Base-by-base conservation (phyloP, 2,329 filamentous ascomycete genomes). In the Nemania diffusa region DNA sequence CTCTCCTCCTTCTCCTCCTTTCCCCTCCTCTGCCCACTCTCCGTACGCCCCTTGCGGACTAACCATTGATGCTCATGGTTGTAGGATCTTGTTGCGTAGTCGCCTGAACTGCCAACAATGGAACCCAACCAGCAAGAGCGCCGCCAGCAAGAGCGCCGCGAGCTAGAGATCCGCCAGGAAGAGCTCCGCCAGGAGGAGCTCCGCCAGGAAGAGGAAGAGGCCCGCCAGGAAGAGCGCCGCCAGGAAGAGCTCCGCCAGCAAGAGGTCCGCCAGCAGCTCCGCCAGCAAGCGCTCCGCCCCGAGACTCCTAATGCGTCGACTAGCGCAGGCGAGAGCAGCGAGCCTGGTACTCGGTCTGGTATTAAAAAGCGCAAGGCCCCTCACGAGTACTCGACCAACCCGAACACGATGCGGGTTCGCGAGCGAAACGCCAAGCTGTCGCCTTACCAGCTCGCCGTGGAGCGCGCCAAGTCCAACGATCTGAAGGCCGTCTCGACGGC, bases 361-460 rank as follows among this genome's bases (percentile, higher is more conserved):
- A 15, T 5, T 48, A 37, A 8, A 20, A 55, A 44, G 40, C 20
- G 24, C 29, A 75, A 73, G 44, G 55, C 44, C 1, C 60, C 70
- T 11, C 29, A 57, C 32, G 65, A 74, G 40, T 76, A 77, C 62
- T 76, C 73, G 0, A 74, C 64, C 0, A 77, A 78, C 44, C 65
- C 58, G 2, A 72, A 74, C 56, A 76, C 74, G 0, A 17, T 74
- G 13, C 71, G 73, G 5, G 71, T 70, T 3, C 72, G 73, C 3
- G 40, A 32, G 4, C 75, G 75, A 58, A 74, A 67, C 15, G 64
- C 65, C 5, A 51, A 56, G 5, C 67, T 76, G 0, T 37, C 57
- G 2, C 65, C 68, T 0, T 70, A 65, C 9, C 63, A 56, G 13
- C 66, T 57, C 1, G 60, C 61, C 48, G 26, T 68, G 2, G 75